A percentile compares a stretch with the other conserved stretches of the same genome.
Evolutionary conservation across 345 rosid species (phyloP).

Genomic region (Lumnitzera racemosa): DNA sequence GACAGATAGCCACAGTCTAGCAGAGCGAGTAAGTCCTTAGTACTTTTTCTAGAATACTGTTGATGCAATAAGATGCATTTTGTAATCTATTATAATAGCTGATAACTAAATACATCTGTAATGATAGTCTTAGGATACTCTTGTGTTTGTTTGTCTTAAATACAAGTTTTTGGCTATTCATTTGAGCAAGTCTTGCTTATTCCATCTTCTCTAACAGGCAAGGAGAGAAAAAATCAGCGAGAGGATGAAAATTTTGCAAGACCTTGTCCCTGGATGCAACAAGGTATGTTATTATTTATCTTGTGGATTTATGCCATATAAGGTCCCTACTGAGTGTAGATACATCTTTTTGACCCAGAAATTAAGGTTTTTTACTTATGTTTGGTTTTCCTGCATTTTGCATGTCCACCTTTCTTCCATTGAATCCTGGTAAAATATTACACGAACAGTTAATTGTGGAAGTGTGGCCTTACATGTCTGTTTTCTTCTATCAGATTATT

Average conservation of each 20-base stretch:
- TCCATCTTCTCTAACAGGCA: slow-evolving; percentile 41
- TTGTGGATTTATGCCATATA: background rate
- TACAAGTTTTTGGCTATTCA: too few relatives aligned
- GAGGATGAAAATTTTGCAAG: slow-evolving; percentile 95
- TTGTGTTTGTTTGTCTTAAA: too few relatives aligned
- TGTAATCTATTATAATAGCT: background rate
- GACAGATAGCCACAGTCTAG: slow-evolving; percentile 95
- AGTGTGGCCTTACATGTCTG: background rate
- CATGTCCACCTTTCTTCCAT: too few relatives aligned
- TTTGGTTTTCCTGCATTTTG: too few relatives aligned
- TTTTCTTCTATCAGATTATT: slow-evolving; percentile 45
- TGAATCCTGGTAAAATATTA: background rate
- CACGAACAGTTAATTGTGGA: too few relatives aligned
- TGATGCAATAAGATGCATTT: background rate
- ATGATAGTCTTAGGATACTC: too few relatives aligned
- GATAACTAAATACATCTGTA: too few relatives aligned
- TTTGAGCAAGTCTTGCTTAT: background rate
- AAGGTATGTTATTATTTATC: slow-evolving; percentile 41
- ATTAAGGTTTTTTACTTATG: background rate
- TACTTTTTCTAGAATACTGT: background rate
- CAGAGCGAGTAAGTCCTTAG: slow-evolving; percentile 71
- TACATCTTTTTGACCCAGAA: background rate
- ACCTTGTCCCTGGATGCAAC: slow-evolving; percentile 87
- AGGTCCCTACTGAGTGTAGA: background rate
- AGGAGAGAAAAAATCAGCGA: slow-evolving; percentile 96